Evolutionary conservation across 257 asterid species (phyloP).

Genomic region (Voacanga thouarsii): DNA sequence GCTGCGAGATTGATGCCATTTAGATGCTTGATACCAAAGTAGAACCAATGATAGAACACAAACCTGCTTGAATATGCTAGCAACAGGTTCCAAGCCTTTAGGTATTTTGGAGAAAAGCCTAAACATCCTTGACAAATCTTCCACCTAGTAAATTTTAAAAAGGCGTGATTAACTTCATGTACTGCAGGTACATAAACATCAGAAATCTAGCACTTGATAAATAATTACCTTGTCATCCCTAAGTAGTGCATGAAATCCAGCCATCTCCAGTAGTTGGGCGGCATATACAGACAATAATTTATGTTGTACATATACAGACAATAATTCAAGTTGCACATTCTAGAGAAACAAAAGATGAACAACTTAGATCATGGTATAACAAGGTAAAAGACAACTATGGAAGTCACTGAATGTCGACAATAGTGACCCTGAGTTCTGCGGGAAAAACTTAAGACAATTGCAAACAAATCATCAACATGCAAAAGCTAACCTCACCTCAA

Average conservation of each 20-base stretch:
- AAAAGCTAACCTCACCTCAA: conserved; percentile 95
- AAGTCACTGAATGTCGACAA: not conserved
- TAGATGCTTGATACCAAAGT: not conserved
- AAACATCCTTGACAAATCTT: conserved; percentile 94
- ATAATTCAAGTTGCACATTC: conserved; percentile 91
- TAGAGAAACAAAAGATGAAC: conserved; percentile 21
- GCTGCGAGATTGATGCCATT: not conserved
- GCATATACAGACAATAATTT: conserved; percentile 90
- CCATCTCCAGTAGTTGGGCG: conserved; percentile 90
- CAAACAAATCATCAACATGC: conserved; percentile 13
- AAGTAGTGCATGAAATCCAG: conserved; percentile 94
- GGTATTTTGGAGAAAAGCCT: conserved; percentile 91
- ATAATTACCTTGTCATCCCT: conserved; percentile 85
- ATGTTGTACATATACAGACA: too few relatives aligned
- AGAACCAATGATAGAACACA: conserved; percentile 21
- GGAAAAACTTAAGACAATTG: not conserved
- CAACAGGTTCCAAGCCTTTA: conserved; percentile 82
- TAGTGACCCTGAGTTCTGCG: not conserved
- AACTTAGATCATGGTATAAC: not conserved
- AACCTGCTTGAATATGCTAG: conserved; percentile 88
- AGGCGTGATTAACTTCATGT: not conserved
- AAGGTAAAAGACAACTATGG: not conserved
- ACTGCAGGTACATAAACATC: not conserved
- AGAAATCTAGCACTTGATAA: not conserved
- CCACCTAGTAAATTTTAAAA: conserved; percentile 44